Evolutionary conservation across 108 stramenopile species (phyloP), one percentile per base, ranked within the genome.

Genomic region (Nitzschia putrida): DNA sequence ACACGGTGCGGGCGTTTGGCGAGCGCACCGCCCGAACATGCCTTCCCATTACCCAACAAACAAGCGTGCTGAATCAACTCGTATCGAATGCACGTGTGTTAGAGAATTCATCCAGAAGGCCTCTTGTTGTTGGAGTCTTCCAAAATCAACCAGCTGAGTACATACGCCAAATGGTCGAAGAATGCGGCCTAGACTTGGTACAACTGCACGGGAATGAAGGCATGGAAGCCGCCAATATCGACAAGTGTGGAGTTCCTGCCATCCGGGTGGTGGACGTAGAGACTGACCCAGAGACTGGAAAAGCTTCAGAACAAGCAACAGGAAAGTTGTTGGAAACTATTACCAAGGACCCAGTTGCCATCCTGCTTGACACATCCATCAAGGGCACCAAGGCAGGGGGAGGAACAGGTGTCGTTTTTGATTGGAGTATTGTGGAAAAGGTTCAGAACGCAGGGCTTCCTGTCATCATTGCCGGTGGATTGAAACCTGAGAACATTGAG

Each of bases 121-220:
- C 95, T 2, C 57, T 96, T 26, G 91, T 96, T 7, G 95, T 98
- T 54, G 99, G 99, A 13, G 97, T 99, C 21, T 98, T 98, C 80
- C 96, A 97, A 68, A 95, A 98, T 82, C 96, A 97, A 78, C 58
- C 86, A 2, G 34, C 88, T 21, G 87, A 86, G 16, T 90, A 82
- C 57, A 82, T 99, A 26, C 79, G 66, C 12, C 75, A 83, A 68
- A 84, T 86, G 71, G 96, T 94, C 0, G 81, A 87, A 8, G 72
- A 72, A 7, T 90, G 90, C 57, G 97, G 97, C 7, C 71, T 99
- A 23, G 99, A 99, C 73, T 65, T 99, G 73, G 91, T 97, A 0
- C 99, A 99, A 76, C 84, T 99, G 58, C 99, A 99, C 61, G 97
- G 99, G 4, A 80, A 80, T 26, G 99, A 99, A 75, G 95, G 91